Evolutionary conservation across 208 protist genomes (phyloP).

Genomic region (Tritrichomonas foetus): DNA sequence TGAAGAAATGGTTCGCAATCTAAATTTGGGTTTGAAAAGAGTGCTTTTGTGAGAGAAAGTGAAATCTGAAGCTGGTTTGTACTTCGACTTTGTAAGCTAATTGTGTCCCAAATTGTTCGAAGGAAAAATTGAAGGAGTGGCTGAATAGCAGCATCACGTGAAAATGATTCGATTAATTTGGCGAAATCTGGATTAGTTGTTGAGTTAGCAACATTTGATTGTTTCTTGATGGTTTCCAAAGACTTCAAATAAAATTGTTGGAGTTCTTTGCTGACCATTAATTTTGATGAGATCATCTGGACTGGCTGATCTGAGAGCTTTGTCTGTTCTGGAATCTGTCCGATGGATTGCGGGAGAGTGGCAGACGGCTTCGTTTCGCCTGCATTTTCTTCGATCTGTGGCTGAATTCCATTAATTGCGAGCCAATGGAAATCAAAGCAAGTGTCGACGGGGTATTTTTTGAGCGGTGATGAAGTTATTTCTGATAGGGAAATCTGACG

Average conservation of each 20-base stretch:
- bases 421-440: not conserved
- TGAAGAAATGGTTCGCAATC: not conserved
- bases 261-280: not conserved
- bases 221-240: not conserved
- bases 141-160: not conserved
- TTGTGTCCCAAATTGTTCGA: not conserved
- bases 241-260: not conserved
- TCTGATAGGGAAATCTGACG: not conserved
- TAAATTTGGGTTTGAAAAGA: not conserved
- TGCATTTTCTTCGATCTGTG: not conserved
- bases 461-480: not conserved
- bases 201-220: not conserved
- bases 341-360: not conserved
- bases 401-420: not conserved
- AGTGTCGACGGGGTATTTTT: not conserved
- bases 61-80: not conserved
- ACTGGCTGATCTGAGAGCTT: not conserved
- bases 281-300: not conserved
- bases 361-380: not conserved
- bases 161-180: not conserved
- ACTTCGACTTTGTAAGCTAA: not conserved
- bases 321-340: not conserved
- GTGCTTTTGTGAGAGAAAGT: not conserved
- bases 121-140: not conserved
- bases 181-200: not conserved